Conservation (phyloP, 2,329 filamentous ascomycete genomes). For the Fusarium nygamai region DNA sequence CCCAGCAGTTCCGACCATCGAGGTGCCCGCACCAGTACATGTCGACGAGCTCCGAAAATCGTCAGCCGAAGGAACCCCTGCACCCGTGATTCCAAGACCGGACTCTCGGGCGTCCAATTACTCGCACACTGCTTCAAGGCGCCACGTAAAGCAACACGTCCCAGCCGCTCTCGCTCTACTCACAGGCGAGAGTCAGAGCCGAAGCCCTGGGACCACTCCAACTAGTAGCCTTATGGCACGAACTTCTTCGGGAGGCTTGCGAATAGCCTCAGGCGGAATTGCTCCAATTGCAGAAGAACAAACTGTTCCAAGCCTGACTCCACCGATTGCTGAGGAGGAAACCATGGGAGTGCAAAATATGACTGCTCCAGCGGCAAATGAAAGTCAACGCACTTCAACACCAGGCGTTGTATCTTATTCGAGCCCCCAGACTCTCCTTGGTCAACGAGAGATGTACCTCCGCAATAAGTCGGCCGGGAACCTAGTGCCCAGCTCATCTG, state of each 20-base stretch:
- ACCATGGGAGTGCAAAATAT: conserved; percentile 9
- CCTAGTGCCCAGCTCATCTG: conserved; percentile 43
- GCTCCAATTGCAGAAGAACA: conserved; percentile 59
- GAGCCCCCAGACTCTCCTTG: conserved; percentile 66
- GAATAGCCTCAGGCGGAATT: conserved; percentile 45
- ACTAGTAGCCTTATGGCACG: conserved; percentile 31
- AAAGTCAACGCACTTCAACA: conserved; percentile 45
- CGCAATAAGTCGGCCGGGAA: conserved; percentile 61
- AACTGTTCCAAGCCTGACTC: conserved; percentile 10
- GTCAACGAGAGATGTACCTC: conserved; percentile 64
- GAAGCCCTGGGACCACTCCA: conserved; percentile 38
- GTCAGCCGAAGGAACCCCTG: conserved; percentile 59
- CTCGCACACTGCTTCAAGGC: conserved; percentile 28
- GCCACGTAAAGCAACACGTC: conserved; percentile 36
- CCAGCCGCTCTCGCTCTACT: conserved; percentile 40
- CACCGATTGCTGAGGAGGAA: conserved; percentile 32
- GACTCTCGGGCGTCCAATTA: conserved; percentile 43
- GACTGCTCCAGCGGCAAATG: conserved; percentile 36
- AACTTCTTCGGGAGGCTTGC: conserved; percentile 35
- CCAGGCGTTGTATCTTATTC: conserved; percentile 61
- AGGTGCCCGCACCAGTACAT: conserved; percentile 70
- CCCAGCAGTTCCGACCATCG: conserved; percentile 42
- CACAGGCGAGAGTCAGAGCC: conserved; percentile 35
- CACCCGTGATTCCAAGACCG: conserved; percentile 42
- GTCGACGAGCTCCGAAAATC: conserved; percentile 73